A percentile compares a stretch with the other conserved stretches of the same genome.
Conservation (phyloP, 2,329 filamentous ascomycete species). For the Chaetomiaceae sp. region DNA sequence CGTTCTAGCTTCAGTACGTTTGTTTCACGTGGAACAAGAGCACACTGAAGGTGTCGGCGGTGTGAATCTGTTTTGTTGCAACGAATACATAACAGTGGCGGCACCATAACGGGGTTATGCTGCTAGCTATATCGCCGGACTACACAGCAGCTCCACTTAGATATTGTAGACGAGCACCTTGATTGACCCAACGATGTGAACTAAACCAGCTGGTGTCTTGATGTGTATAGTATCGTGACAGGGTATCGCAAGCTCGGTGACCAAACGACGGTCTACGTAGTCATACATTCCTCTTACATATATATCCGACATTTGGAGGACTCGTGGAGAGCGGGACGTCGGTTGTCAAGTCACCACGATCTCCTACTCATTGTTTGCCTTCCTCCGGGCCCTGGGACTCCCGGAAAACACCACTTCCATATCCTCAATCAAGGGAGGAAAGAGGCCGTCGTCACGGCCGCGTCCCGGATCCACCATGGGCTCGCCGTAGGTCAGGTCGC, state of each 20-base stretch:
- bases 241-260: constrained; percentile 6
- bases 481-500: constrained; percentile 64
- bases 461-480: constrained; percentile 30
- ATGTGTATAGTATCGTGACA: constrained; percentile 1
- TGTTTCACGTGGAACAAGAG: no score
- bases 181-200: neutral
- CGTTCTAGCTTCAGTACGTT: no score
- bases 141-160: no score
- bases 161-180: no score
- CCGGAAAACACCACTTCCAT: constrained; percentile 2
- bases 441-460: constrained; percentile 40
- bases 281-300: constrained; percentile 7
- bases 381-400: neutral
- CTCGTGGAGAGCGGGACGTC: neutral
- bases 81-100: neutral
- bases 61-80: neutral
- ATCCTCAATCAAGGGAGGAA: constrained; percentile 45
- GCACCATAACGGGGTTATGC: constrained; percentile 10
- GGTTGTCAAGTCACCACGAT: constrained; percentile 26
- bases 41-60: neutral
- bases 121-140: no score
- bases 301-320: neutral
- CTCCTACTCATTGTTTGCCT: constrained; percentile 16
- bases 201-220: no score
- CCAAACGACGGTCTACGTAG: neutral